These are phyloP conservation scores for Amanita inopinata DNA, from an alignment of 768 basidiomycete genomes.

Conservation along the genomic window DNA sequence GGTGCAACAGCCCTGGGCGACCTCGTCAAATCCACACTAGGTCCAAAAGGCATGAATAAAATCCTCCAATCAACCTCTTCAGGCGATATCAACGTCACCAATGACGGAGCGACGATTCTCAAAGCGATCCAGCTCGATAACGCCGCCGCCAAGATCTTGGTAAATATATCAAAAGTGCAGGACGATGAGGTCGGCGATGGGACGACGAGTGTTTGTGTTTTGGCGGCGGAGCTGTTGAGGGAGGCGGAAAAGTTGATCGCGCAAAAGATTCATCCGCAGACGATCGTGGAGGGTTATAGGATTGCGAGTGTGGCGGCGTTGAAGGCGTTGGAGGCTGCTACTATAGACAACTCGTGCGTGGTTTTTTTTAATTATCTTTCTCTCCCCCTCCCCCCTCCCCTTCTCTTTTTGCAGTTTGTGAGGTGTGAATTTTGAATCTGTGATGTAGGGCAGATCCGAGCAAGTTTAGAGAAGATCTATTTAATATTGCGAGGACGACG, in stretches of 20 bases:
- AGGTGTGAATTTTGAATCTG: neutral
- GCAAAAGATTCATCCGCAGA: slow-evolving; percentile 94
- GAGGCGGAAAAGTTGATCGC: slow-evolving; percentile 94
- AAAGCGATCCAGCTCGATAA: slow-evolving; percentile 98
- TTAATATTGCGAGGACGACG: slow-evolving; percentile 96
- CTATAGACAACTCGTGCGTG: slow-evolving; percentile 75
- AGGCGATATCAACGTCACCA: slow-evolving; percentile 93
- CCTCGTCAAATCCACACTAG: slow-evolving; percentile 96
- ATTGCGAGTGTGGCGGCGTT: slow-evolving; percentile 84
- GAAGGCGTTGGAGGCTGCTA: slow-evolving; percentile 72
- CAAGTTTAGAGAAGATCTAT: slow-evolving; percentile 79
- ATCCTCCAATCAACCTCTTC: slow-evolving; percentile 88
- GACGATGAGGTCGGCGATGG: slow-evolving; percentile 99
- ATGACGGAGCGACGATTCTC: slow-evolving; percentile 97
- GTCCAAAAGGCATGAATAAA: slow-evolving; percentile 99
- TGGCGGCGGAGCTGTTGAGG: slow-evolving; percentile 83
- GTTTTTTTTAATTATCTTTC: neutral
- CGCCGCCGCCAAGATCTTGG: slow-evolving; percentile 96
- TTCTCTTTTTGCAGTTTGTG: neutral
- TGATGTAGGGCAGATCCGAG: slow-evolving; percentile 30
- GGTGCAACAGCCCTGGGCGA: slow-evolving; percentile 96
- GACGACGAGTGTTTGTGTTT: slow-evolving; percentile 83
- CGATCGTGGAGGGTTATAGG: slow-evolving; percentile 93
- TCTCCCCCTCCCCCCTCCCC: too few relatives aligned
- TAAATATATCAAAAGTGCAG: slow-evolving; percentile 99